Conservation (phyloP, 2,329 filamentous ascomycete genomes). For the Knufia fluminis region DNA sequence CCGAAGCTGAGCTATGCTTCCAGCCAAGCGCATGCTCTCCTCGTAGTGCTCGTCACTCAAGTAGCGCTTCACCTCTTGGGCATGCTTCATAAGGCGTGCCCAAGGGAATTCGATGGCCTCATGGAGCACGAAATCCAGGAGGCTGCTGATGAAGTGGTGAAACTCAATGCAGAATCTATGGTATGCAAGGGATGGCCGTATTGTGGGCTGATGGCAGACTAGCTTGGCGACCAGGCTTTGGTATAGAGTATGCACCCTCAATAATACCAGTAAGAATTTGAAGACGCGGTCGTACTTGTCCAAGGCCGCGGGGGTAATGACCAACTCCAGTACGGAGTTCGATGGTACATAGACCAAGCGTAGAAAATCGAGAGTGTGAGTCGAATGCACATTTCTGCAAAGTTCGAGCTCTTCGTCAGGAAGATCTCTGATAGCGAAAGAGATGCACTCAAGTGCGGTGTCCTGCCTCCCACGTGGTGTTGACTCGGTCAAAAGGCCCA, state of each 20-base stretch:
- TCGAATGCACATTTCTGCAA: constrained; percentile 70
- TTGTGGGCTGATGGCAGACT: constrained; percentile 10
- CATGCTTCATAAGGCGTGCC: constrained; percentile 57
- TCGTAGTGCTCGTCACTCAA: constrained; percentile 42
- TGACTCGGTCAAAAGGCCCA: constrained; percentile 72
- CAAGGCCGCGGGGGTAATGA: constrained; percentile 63
- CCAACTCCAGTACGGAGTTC: constrained; percentile 51
- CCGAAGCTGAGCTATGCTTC: constrained; percentile 58
- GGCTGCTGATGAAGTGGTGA: constrained; percentile 64
- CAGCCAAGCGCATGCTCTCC: constrained; percentile 39
- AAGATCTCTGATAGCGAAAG: constrained; percentile 75
- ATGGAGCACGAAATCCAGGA: constrained; percentile 73
- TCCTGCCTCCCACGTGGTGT: constrained; percentile 37
- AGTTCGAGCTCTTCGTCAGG: constrained; percentile 67
- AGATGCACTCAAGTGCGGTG: constrained; percentile 15
- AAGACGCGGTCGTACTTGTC: constrained; percentile 81
- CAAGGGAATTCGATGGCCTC: constrained; percentile 66
- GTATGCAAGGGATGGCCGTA: constrained; percentile 27
- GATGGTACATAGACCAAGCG: constrained; percentile 76
- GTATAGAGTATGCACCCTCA: constrained; percentile 70
- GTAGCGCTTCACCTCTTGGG: constrained; percentile 53
- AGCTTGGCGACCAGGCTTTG: constrained; percentile 11
- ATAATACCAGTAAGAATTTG: constrained; percentile 63
- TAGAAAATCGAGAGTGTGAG: constrained; percentile 89
- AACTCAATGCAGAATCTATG: constrained; percentile 65